These are phyloP conservation scores for Aureobasidium pullulans DNA, from an alignment of 2,329 filamentous ascomycete genomes.

Conservation along the genomic window DNA sequence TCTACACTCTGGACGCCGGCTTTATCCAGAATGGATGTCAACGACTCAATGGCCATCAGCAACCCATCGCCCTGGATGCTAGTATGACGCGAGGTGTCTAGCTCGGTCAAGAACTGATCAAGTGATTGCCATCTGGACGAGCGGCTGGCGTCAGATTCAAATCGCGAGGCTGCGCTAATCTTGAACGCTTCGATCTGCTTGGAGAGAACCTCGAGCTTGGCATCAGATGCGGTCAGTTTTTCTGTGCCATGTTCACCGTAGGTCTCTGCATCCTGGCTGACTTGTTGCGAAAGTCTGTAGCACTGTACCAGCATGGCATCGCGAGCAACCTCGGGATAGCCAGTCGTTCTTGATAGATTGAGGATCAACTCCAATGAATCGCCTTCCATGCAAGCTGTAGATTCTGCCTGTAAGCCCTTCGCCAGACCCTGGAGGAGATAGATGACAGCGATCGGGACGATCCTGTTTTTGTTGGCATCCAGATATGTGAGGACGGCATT, in stretches of 20 bases:
- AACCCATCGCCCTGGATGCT: constrained; percentile 27
- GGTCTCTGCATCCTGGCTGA: constrained; percentile 19
- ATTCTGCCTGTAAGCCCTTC: constrained; percentile 23
- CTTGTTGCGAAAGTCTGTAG: constrained; percentile 13
- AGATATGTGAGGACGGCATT: constrained; percentile 30
- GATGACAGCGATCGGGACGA: constrained; percentile 31
- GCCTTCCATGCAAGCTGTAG: constrained; percentile 17
- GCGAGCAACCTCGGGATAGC: constrained; percentile 36
- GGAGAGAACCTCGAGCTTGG: constrained; percentile 7
- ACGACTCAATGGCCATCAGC: constrained; percentile 22
- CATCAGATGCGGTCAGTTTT: background rate
- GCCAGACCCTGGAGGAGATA: constrained; percentile 38
- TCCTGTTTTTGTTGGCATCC: constrained; percentile 15
- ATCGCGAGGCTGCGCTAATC: background rate
- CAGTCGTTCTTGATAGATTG: constrained; percentile 30
- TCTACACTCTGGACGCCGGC: background rate
- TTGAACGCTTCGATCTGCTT: background rate
- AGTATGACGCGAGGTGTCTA: constrained; percentile 24
- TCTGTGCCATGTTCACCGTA: background rate
- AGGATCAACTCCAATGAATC: constrained; percentile 29
- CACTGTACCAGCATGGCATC: constrained; percentile 24
- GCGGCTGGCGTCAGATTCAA: background rate
- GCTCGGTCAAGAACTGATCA: constrained; percentile 20
- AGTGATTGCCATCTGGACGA: constrained; percentile 16
- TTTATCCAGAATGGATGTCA: constrained; percentile 22